Evolutionary conservation across 2,329 filamentous ascomycete species (phyloP).

Genomic region (Scortechinia acanthostroma): DNA sequence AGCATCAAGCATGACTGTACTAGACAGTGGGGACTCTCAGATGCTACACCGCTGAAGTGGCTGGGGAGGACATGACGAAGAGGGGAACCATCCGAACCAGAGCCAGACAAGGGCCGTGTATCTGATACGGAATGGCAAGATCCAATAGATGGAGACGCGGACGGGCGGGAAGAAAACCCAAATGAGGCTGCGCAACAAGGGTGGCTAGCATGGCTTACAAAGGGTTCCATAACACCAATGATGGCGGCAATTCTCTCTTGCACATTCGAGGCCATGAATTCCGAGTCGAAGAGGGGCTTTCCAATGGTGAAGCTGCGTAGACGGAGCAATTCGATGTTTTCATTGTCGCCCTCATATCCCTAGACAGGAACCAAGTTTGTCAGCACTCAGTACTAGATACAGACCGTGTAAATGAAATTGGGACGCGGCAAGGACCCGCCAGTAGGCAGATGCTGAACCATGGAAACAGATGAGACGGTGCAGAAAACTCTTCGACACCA

Average conservation of each 20-base stretch:
- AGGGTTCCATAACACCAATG: constrained; percentile 47
- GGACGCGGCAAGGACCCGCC: too few species aligned
- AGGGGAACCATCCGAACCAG: constrained; percentile 7
- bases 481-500: constrained; percentile 11
- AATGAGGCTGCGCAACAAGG: constrained; percentile 2
- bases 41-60: constrained; percentile 10
- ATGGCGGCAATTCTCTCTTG: constrained; percentile 42
- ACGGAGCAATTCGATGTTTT: constrained; percentile 52
- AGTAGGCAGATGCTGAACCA: constrained; percentile 20
- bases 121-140: constrained; percentile 2
- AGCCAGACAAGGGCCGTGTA: constrained; percentile 6
- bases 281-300: constrained; percentile 39
- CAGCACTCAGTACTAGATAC: too few species aligned
- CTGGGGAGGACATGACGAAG: constrained; percentile 9
- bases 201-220: constrained; percentile 39
- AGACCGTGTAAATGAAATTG: too few species aligned
- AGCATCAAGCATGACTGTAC: too few species aligned
- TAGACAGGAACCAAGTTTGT: constrained; percentile 15
- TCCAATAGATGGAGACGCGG: neutral
- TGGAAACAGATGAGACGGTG: constrained; percentile 24
- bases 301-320: constrained; percentile 55
- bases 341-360: constrained; percentile 50
- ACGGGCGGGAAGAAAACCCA: neutral
- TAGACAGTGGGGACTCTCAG: neutral
- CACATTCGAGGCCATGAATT: constrained; percentile 39